Evolutionary conservation across 257 asterid genomes (phyloP).

Genomic region (Asclepias syriaca): DNA sequence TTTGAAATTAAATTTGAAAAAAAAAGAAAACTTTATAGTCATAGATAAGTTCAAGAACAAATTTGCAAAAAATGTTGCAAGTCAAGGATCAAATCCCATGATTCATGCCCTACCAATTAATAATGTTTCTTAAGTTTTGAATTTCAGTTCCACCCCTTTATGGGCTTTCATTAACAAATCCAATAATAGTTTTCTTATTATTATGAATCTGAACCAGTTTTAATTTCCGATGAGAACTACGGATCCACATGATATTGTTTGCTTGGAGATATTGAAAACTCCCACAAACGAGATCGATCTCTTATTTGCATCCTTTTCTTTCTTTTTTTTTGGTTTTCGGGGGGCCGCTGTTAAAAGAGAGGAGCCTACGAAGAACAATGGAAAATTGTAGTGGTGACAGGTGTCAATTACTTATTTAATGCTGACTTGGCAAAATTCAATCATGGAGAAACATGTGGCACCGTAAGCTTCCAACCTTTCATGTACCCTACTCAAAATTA

Average conservation of each 20-base stretch:
- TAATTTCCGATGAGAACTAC: constrained; percentile 28
- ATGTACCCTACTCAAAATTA: constrained; percentile 23
- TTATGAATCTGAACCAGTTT: too few species aligned
- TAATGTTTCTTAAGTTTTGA: neutral
- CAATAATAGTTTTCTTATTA: too few species aligned
- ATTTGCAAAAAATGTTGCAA: neutral
- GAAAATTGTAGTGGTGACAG: constrained; percentile 20
- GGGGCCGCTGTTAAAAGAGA: neutral
- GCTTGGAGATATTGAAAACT: constrained; percentile 7
- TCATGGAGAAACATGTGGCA: constrained; percentile 59
- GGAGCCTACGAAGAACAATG: constrained; percentile 22
- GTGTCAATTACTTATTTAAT: constrained; percentile 24
- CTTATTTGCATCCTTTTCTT: neutral
- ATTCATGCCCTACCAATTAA: neutral
- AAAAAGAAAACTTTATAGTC: neutral
- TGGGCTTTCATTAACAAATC: neutral
- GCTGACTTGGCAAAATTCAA: constrained; percentile 46
- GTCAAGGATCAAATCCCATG: neutral
- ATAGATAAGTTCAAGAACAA: neutral
- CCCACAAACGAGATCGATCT: constrained; percentile 18
- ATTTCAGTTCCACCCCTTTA: neutral
- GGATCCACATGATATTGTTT: constrained; percentile 49
- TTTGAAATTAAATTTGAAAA: constrained; percentile 2
- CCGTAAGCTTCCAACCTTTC: constrained; percentile 43
- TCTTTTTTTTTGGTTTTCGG: neutral